Percentiles rank a stretch among this genome's conserved stretches.
Evolutionary conservation across 202 grass and related monocot genomes (phyloP).

Genomic region (Brachypodium distachyon): DNA sequence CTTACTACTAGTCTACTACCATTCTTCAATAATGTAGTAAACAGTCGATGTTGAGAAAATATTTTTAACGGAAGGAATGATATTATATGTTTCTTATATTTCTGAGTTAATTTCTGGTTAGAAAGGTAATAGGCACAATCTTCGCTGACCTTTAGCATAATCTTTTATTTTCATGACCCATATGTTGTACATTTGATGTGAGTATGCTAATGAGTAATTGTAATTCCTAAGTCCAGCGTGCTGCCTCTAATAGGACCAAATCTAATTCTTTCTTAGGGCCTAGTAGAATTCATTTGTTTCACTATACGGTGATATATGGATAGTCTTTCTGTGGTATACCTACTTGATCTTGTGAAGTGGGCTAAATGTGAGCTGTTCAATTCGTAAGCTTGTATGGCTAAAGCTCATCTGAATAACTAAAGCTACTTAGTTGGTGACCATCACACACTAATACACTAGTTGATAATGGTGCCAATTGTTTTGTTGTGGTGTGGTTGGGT

Average conservation of each 20-base stretch:
- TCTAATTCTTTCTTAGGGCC: not conserved
- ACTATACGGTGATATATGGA: not conserved
- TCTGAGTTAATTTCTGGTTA: not conserved
- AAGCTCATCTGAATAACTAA: slow-evolving; percentile 4
- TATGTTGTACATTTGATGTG: not conserved
- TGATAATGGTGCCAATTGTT: not conserved
- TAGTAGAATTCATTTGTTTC: not conserved
- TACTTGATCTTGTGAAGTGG: not conserved
- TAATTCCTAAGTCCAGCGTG: not conserved
- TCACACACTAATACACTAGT: not conserved
- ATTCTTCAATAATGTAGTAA: not conserved
- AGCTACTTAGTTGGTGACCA: not conserved
- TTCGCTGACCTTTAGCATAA: not conserved
- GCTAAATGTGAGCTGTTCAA: not conserved
- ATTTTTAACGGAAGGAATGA: not conserved
- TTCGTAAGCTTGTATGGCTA: not conserved
- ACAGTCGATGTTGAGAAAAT: not conserved
- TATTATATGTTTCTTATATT: not conserved
- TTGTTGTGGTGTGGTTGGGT: not conserved
- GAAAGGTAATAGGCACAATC: slow-evolving; percentile 4
- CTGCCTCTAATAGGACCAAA: not conserved
- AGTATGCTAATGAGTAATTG: not conserved
- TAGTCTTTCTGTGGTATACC: not conserved
- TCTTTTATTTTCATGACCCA: not conserved
- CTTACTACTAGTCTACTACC: not conserved